Base-by-base conservation (phyloP, 371 early-diverging fungal species). In the Mucor racemosus region DNA sequence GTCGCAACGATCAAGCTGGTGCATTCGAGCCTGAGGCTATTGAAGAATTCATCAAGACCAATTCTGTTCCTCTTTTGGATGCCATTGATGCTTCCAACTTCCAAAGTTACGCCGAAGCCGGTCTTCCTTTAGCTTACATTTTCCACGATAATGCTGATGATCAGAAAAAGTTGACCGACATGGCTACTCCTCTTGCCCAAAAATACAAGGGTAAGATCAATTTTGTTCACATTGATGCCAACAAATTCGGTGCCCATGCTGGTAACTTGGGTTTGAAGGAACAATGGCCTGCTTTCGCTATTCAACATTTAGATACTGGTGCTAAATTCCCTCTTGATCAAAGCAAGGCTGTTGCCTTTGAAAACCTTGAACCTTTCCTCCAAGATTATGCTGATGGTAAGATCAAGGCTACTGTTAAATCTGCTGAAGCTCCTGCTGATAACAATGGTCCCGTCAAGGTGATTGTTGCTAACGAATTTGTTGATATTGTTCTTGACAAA, bases 11-110 rank as follows among this genome's bases (percentile, higher is more conserved):
- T 5, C 87, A 83, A 68, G 76, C 76, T 17, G 93, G 83, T 10
- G 80, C 74, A 41, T 79, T 90, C 64, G 36, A 66, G 13, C 73
- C 75, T 34, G 82, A 75, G 7, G 89, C 89, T 9, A 67, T 95
- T 58, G 69, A 77, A 46, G 67, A 73, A 36, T 97, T 94, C 73
- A 74, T 97, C 75, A 86, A 87, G 81, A 63, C 82, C 64, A 85
- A 88, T 84, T 85, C 96, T 38, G 79, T 94, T 35, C 97, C 97
- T 40, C 76, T 93, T 42, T 85, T 98, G 85, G 97, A 90, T 68
- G 96, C 97, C 66, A 88, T 98, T 62, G 89, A 90, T 65, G 94
- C 91, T 39, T 86, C 91, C 67, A 98, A 93, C 89, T 98, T 93
- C 80, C 78, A 76, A 42, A 74, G 71, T 60, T 97, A 96, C 83